Percentiles rank a stretch among this genome's conserved stretches.
These are phyloP conservation scores for Brassica incana DNA, from an alignment of 345 rosid species.

Conservation along the genomic window DNA sequence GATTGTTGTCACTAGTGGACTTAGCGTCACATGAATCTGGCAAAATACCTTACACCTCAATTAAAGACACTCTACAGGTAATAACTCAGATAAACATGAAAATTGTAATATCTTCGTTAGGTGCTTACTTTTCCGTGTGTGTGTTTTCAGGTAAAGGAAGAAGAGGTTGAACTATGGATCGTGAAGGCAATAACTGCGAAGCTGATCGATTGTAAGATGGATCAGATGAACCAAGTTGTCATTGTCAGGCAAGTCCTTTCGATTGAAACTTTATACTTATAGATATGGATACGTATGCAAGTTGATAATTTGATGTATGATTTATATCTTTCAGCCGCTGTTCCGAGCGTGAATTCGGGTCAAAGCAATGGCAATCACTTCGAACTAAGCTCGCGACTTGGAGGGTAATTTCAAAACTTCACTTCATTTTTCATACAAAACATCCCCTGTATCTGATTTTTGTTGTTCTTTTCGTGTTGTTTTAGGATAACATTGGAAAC, in stretches of 20 bases:
- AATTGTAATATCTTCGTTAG: not conserved
- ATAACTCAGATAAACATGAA: slow-evolving; percentile 5
- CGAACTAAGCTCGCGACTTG: slow-evolving; percentile 73
- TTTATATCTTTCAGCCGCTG: slow-evolving; percentile 56
- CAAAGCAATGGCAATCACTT: slow-evolving; percentile 72
- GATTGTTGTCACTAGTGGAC: slow-evolving; percentile 85
- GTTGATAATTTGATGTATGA: slow-evolving; percentile 6
- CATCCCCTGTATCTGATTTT: slow-evolving; percentile 3
- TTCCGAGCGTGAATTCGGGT: slow-evolving; percentile 74
- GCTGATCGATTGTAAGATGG: slow-evolving; percentile 84
- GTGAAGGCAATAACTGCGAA: slow-evolving; percentile 86
- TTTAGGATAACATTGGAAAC: slow-evolving; percentile 66
- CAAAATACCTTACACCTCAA: slow-evolving; percentile 64
- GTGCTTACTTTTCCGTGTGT: not conserved
- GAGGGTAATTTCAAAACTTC: slow-evolving; percentile 53
- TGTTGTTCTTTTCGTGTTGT: slow-evolving; percentile 2
- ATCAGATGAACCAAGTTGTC: slow-evolving; percentile 89
- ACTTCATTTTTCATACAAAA: not conserved
- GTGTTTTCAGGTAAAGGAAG: slow-evolving; percentile 61
- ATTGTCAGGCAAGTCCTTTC: slow-evolving; percentile 62
- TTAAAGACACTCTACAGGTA: slow-evolving; percentile 78
- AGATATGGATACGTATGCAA: not conserved
- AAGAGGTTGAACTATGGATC: slow-evolving; percentile 88
- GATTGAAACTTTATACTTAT: not conserved
- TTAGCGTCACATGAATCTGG: slow-evolving; percentile 77